phyloP scores from a whole-genome alignment of 2,329 filamentous ascomycete genomes.

The Emericellopsis atlantica region DNA sequence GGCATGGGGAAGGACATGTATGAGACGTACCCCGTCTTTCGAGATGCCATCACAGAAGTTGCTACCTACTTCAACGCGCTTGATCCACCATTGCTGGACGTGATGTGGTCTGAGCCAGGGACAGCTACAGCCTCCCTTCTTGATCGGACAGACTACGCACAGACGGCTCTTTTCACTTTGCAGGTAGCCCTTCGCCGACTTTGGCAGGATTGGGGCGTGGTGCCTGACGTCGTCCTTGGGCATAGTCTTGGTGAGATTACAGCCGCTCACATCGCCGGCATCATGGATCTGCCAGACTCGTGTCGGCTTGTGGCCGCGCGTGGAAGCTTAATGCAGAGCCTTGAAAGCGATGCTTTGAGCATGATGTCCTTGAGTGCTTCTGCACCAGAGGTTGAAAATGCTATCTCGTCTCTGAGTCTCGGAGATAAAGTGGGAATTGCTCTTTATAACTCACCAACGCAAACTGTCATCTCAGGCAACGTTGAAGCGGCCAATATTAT shows the following conservation, averaged over 20 bases:
- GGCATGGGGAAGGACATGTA: constrained; percentile 18
- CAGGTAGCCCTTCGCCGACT: constrained; percentile 16
- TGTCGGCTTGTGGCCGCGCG: constrained; percentile 17
- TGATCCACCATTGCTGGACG: constrained; percentile 9
- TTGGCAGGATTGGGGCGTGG: constrained; percentile 17
- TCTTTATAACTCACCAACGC: constrained; percentile 62
- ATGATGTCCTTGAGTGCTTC: constrained; percentile 19
- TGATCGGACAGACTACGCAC: constrained; percentile 15
- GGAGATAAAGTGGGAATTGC: constrained; percentile 35
- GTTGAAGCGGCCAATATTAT: constrained; percentile 27
- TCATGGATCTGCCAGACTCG: constrained; percentile 16
- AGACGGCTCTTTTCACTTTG: constrained; percentile 18
- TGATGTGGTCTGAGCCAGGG: constrained; percentile 15
- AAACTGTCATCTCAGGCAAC: constrained; percentile 52
- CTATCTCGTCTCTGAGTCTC: constrained; percentile 13
- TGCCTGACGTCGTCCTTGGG: constrained; percentile 13
- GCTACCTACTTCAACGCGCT: constrained; percentile 8
- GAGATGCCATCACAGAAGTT: constrained; percentile 9
- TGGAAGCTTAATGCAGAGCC: constrained; percentile 30
- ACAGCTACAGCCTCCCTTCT: constrained; percentile 10
- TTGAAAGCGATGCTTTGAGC: constrained; percentile 19
- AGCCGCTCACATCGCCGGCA: constrained; percentile 16
- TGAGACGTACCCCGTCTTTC: constrained; percentile 11
- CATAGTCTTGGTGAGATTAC: constrained; percentile 12
- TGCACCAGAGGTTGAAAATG: constrained; percentile 23